Evolutionary conservation across 2,329 filamentous ascomycete species (phyloP).

Genomic region (Orbilia quercus): DNA sequence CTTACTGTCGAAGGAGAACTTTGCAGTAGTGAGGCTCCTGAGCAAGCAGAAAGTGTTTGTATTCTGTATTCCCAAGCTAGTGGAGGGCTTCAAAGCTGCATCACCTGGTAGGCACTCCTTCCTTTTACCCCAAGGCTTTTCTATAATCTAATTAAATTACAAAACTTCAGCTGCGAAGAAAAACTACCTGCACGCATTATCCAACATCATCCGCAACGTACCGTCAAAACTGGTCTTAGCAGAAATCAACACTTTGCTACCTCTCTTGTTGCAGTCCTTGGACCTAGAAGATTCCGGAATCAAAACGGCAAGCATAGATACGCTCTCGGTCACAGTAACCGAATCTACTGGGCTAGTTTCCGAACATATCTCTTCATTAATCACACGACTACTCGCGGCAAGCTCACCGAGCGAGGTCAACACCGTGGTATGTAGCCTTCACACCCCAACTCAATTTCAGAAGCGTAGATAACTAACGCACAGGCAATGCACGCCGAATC

Average conservation of each 20-base stretch:
- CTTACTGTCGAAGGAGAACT: conserved; percentile 71
- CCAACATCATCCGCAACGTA: conserved; percentile 71
- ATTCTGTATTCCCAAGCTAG: conserved; percentile 67
- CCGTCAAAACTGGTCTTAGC: conserved; percentile 71
- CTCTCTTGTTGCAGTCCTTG: conserved; percentile 73
- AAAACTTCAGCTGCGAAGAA: conserved; percentile 65
- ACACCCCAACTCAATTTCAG: background rate
- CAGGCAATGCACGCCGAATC: conserved; percentile 20
- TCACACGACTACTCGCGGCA: conserved; percentile 58
- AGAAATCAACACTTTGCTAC: conserved; percentile 70
- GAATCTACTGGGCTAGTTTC: conserved; percentile 68
- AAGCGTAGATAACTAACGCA: background rate
- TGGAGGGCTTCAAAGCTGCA: conserved; percentile 66
- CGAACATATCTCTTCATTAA: conserved; percentile 58
- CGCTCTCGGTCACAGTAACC: conserved; percentile 70
- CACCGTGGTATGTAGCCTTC: conserved; percentile 39
- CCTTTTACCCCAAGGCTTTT: background rate
- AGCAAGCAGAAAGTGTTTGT: conserved; percentile 74
- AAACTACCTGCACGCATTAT: conserved; percentile 73
- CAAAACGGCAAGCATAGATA: conserved; percentile 72
- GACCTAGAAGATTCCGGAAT: conserved; percentile 67
- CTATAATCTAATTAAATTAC: background rate
- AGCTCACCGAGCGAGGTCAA: conserved; percentile 49
- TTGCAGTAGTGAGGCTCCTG: conserved; percentile 72
- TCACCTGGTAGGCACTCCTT: conserved; percentile 57